Percentiles rank a stretch among this genome's conserved stretches.
These are phyloP conservation scores for Aspergillus awamori DNA, from an alignment of 2,329 filamentous ascomycete species.

Conservation along the genomic window DNA sequence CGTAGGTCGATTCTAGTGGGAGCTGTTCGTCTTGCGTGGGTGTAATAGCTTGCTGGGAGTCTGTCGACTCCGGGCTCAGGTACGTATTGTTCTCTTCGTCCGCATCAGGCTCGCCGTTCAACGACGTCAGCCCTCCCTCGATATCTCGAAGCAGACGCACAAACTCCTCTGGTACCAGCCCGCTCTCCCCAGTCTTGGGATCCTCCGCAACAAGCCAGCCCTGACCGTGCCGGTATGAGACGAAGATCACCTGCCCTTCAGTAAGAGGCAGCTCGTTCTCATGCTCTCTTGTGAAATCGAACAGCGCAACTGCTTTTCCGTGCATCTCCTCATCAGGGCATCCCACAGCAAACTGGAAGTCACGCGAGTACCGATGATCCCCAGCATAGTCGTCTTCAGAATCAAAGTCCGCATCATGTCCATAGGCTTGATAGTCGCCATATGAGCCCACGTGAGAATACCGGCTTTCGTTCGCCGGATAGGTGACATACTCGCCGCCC, in stretches of 20 bases:
- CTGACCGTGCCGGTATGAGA: constrained; percentile 93
- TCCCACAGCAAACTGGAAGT: constrained; percentile 93
- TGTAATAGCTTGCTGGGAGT: constrained; percentile 35
- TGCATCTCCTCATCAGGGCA: constrained; percentile 98
- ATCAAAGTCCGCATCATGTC: constrained; percentile 36
- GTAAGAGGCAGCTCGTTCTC: constrained; percentile 92
- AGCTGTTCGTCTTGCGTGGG: constrained; percentile 34
- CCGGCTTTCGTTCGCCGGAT: constrained; percentile 66
- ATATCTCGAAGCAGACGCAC: constrained; percentile 91
- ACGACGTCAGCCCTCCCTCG: constrained; percentile 79
- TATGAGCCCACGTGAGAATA: constrained; percentile 55
- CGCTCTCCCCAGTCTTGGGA: constrained; percentile 89
- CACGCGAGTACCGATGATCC: constrained; percentile 75
- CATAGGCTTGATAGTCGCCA: constrained; percentile 43
- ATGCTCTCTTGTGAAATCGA: constrained; percentile 93
- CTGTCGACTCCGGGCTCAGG: constrained; percentile 58
- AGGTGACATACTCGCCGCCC: constrained; percentile 79
- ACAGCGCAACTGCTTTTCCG: constrained; percentile 91
- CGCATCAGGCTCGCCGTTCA: constrained; percentile 58
- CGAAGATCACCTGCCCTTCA: constrained; percentile 94
- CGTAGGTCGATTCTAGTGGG: constrained; percentile 13
- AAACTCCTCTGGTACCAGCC: constrained; percentile 94
- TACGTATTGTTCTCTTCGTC: constrained; percentile 54
- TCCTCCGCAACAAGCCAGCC: constrained; percentile 98
- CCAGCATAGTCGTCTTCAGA: constrained; percentile 59